Evolutionary conservation across 179 eudicot genomes (phyloP), one percentile per base, ranked within the genome.

Genomic region (Actinidia arguta): DNA sequence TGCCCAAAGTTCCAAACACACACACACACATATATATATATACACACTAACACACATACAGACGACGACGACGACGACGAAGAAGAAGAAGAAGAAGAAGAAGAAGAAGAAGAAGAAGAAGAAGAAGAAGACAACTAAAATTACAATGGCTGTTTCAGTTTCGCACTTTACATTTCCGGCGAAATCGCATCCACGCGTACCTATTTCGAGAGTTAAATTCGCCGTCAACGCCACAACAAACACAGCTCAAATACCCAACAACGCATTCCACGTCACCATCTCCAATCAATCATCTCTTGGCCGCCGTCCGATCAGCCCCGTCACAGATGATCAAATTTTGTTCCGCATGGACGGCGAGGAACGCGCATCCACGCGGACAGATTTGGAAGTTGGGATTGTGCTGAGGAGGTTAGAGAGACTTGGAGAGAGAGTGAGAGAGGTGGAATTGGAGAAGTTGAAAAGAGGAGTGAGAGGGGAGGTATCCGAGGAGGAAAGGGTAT

Each of bases 331-430:
- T 47, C 75, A 47, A 71, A 55, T n/a, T 11, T n/a, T 71, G 75
- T 46, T 71, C 9, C 31, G 5, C 18, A 50, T 25, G 25, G n/a
- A 8, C 11, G 54, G 22, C 52, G 52, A 44, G 0, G 50, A 7
- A 14, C n/a, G n/a, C 24, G 13, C 12, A 24, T 69, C 7, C 12
- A 42, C 4, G 11, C 5, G 73, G 42, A 39, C 50, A 24, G 24
- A 66, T 0, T 17, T n/a, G 18, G 56, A 72, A 72, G 75, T 12
- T 12, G 46, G 56, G 75, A 22, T 48, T 11, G 27, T 47, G 75
- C 22, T 72, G 75, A 56, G 13, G 36, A 72, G 75, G 75, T 50
- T 72, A 56, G 75, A 72, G 75, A 48, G 75, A 72, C 55, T 72
- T 47, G 75, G 36, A 22, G 75, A 48, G 75, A 52, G 56, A 12